Evolutionary conservation across 805 yeast genomes (phyloP).

Genomic region (Suhomyces canberraensis): DNA sequence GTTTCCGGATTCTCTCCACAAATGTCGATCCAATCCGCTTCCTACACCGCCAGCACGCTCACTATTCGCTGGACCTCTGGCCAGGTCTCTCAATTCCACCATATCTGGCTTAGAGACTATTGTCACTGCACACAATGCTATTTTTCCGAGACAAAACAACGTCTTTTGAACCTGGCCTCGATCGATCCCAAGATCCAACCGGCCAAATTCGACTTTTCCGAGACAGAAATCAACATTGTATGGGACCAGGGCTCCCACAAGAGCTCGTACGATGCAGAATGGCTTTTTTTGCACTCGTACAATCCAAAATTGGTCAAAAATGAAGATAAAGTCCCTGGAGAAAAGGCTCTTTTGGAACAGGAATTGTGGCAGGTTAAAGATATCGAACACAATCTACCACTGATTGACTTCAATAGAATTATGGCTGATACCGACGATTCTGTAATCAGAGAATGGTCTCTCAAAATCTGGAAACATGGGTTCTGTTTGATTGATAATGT

Average conservation of each 20-base stretch:
- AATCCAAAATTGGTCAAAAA: conserved; percentile 44
- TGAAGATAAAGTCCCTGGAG: conserved; percentile 25
- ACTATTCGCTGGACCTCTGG: conserved; percentile 5
- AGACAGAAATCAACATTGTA: conserved; percentile 13
- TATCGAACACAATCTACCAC: conserved; percentile 41
- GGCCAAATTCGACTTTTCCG: conserved; percentile 13
- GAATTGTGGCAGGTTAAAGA: conserved; percentile 45
- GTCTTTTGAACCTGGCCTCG: conserved; percentile 52
- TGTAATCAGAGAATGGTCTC: conserved; percentile 54
- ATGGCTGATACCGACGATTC: conserved; percentile 35
- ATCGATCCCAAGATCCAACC: conserved; percentile 24
- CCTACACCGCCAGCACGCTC: conserved; percentile 3
- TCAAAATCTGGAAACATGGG: conserved; percentile 54
- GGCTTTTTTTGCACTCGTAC: conserved; percentile 52
- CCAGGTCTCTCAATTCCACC: conserved; percentile 24
- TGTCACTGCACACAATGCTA: conserved; percentile 58
- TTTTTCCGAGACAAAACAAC: conserved; percentile 54
- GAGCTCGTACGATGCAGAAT: conserved; percentile 33
- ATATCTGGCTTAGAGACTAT: conserved; percentile 64
- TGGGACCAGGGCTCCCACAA: conserved; percentile 44
- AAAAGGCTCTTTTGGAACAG: conserved; percentile 25
- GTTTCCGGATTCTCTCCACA: no score
- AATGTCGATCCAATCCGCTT: background rate
- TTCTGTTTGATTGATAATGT: conserved; percentile 60
- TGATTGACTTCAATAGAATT: conserved; percentile 46